Evolutionary conservation across 2,329 filamentous ascomycete genomes (phyloP).

Genomic region (Thelonectria rubi): DNA sequence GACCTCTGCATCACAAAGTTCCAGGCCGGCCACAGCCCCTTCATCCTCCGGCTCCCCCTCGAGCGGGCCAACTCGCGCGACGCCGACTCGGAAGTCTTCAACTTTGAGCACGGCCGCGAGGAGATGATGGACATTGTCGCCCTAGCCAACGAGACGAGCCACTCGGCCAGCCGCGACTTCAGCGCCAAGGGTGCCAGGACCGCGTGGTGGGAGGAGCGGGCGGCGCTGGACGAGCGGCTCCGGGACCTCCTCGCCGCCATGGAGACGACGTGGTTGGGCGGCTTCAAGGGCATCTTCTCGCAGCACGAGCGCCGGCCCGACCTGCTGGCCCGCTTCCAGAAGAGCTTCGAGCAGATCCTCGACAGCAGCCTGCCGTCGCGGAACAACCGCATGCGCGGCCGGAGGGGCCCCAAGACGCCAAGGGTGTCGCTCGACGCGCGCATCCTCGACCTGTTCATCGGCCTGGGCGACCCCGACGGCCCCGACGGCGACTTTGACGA

Average conservation of each 20-base stretch:
- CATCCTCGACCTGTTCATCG: conserved; percentile 88
- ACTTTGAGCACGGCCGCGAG: conserved; percentile 79
- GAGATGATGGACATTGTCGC: conserved; percentile 87
- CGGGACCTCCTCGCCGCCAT: conserved; percentile 83
- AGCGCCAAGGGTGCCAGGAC: conserved; percentile 77
- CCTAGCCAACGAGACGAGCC: conserved; percentile 84
- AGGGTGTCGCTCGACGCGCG: conserved; percentile 63
- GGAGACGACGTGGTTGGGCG: conserved; percentile 93
- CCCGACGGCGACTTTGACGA: conserved; percentile 83
- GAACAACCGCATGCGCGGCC: conserved; percentile 63
- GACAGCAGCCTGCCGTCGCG: conserved; percentile 88
- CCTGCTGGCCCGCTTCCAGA: conserved; percentile 78
- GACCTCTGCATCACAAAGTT: conserved; percentile 93
- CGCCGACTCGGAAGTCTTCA: conserved; percentile 80
- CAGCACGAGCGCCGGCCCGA: conserved; percentile 70
- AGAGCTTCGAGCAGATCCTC: conserved; percentile 79
- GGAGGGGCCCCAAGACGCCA: conserved; percentile 56
- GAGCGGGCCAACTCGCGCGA: conserved; percentile 84
- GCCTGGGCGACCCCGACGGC: conserved; percentile 76
- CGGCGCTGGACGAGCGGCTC: conserved; percentile 80
- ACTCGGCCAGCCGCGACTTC: conserved; percentile 72
- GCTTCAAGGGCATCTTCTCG: conserved; percentile 94
- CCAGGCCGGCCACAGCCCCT: conserved; percentile 77
- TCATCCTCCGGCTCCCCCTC: conserved; percentile 86
- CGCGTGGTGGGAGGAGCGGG: conserved; percentile 90